Percentiles rank a stretch among this genome's conserved stretches.
Evolutionary conservation across 2,329 filamentous ascomycete species (phyloP).

Genomic region (Coniella vitis): DNA sequence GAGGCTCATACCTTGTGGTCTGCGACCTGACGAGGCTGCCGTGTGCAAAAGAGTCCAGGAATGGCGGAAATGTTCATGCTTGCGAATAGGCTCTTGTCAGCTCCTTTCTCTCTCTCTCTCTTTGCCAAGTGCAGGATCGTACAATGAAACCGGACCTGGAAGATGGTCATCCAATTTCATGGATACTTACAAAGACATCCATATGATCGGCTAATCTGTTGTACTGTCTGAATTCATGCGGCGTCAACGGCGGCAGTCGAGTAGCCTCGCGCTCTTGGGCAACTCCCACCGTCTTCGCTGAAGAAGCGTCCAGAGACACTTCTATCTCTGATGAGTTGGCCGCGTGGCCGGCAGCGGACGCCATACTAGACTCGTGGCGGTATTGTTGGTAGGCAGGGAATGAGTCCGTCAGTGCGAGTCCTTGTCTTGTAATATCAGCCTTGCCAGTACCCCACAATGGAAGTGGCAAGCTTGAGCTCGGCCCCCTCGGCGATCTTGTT

Average conservation of each 20-base stretch:
- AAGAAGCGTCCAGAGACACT: neutral
- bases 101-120: neutral
- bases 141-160: neutral
- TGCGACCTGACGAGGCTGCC: conserved; percentile 52
- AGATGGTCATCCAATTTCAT: no score
- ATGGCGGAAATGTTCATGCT: conserved; percentile 72
- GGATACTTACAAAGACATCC: conserved; percentile 59
- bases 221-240: conserved; percentile 60
- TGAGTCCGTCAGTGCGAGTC: neutral
- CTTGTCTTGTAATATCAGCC: neutral
- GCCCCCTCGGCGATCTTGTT: neutral
- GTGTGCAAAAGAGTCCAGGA: conserved; percentile 66
- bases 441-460: neutral
- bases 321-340: neutral
- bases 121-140: neutral
- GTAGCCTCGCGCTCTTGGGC: conserved; percentile 10
- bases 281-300: neutral
- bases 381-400: neutral
- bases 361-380: conserved; percentile 1
- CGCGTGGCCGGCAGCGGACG: no score
- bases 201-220: conserved; percentile 70
- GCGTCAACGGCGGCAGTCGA: conserved; percentile 53
- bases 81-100: neutral
- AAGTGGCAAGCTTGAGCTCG: neutral
- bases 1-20: conserved; percentile 58